Percentiles rank a stretch among this genome's conserved stretches.
Conservation (phyloP, 805 yeast genomes). For the Schwanniomyces polymorphus region DNA sequence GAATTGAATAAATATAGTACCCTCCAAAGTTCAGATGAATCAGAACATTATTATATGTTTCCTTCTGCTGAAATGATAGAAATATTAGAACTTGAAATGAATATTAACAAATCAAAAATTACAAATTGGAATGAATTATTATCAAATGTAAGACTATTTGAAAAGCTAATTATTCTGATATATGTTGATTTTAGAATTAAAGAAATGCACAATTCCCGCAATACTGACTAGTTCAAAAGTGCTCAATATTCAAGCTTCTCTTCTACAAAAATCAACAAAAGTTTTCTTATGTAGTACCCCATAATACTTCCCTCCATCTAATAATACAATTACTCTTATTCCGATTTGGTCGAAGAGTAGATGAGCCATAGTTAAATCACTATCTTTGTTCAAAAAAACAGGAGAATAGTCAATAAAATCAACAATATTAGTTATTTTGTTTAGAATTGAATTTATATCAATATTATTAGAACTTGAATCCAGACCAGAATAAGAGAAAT, state of each 20-base stretch:
- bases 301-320: constrained; percentile 45
- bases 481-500: constrained; percentile 23
- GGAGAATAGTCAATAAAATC: constrained; percentile 47
- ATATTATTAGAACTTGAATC: constrained; percentile 3
- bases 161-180: background rate
- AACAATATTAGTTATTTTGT: constrained; percentile 38
- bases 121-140: background rate
- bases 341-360: constrained; percentile 54
- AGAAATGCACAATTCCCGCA: background rate
- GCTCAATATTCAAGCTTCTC: constrained; percentile 7
- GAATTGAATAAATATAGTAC: constrained; percentile 10
- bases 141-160: background rate
- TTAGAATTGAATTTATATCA: constrained; percentile 5
- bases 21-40: constrained; percentile 4
- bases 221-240: too few species aligned
- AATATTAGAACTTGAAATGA: background rate
- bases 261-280: constrained; percentile 44
- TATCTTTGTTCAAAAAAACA: constrained; percentile 44
- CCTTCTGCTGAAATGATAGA: constrained; percentile 2
- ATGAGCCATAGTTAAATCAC: constrained; percentile 52
- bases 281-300: constrained; percentile 56
- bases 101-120: background rate
- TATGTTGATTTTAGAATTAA: constrained; percentile 1
- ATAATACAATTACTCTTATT: constrained; percentile 46
- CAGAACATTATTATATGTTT: background rate